Base-by-base conservation (phyloP, 176 grass and related monocot species). In the Bothriochloa decipiens region DNA sequence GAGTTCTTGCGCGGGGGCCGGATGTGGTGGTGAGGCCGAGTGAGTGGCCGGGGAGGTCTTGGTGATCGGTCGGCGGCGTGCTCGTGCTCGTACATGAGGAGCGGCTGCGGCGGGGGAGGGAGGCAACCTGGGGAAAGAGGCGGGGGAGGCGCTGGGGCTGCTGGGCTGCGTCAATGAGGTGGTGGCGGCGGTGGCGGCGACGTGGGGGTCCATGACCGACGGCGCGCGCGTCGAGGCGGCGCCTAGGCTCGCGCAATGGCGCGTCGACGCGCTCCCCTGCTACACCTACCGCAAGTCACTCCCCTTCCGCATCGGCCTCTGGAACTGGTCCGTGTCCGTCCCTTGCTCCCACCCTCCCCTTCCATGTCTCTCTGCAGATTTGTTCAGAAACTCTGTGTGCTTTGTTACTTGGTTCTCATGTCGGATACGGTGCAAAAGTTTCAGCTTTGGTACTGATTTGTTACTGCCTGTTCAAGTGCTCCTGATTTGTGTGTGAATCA, bases 121-220 rank as follows among this genome's bases (percentile, higher is more conserved):
- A 76, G 82, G 68, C 89, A 91, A 91, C 76, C 93, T 89, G 96
- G 96, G 95, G 83, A 95, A 92, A 87, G 89, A 89, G 81, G 85
- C 57, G 12, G 87, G 83, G 70, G 94, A 92, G 85, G 65, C 92
- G 85, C 84, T 90, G 89, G 93, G 91, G 79, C 84, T 99, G 67
- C 88, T 96, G 86, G 91, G 86, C 66, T 96, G 96, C 89, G 94
- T 99, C 90, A 95, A 99, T 94, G 96, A 99, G 80, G 93, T 91
- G 74, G 87, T 91, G 40, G 93, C 90, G 78, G 96, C 96, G 73
- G 89, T 99, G 82, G 89, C 65, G 78, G 77, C 82, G 86, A 87
- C 75, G 78, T 91, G 74, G 87, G 83, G 86, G 36, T 28, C 75
- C 74, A 96, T 91, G 88, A 93, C 58, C 81, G 89, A 95, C 36